A percentile compares a stretch with the other conserved stretches of the same genome.
Conservation (phyloP, 768 basidiomycete genomes). For the Floccularia luteovirens region DNA sequence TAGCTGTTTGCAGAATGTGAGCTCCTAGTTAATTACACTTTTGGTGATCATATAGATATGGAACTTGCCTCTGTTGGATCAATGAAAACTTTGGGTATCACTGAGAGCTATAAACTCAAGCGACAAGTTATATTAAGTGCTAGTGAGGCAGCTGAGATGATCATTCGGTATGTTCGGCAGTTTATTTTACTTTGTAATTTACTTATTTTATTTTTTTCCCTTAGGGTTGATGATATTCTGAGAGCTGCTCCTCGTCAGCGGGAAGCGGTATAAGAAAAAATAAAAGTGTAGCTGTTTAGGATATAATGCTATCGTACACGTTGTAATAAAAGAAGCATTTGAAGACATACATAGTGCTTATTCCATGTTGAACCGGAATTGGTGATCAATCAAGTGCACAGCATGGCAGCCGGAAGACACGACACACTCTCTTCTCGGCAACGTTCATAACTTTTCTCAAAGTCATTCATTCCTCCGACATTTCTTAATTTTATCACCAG, state of each 20-base stretch:
- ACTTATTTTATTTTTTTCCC: background rate
- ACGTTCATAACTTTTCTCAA: too few relatives aligned
- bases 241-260: conserved; percentile 79
- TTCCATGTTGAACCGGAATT: too few relatives aligned
- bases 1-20: background rate
- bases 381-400: too few relatives aligned
- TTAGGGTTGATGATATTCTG: conserved; percentile 88
- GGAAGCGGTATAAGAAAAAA: conserved; percentile 54
- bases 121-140: conserved; percentile 91
- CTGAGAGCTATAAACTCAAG: conserved; percentile 97
- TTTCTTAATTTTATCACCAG: too few relatives aligned
- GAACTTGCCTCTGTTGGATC: conserved; percentile 76
- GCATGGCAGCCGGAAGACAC: too few relatives aligned
- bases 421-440: too few relatives aligned
- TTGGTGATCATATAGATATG: conserved; percentile 63
- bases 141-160: conserved; percentile 97
- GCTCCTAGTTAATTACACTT: background rate
- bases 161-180: conserved; percentile 61
- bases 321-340: too few relatives aligned
- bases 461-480: too few relatives aligned
- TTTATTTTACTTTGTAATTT: background rate
- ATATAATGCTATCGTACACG: too few relatives aligned
- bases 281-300: background rate
- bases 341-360: too few relatives aligned
- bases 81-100: conserved; percentile 84